Conservation (phyloP, 2,329 filamentous ascomycete genomes). For the Fusarium nygamai region DNA sequence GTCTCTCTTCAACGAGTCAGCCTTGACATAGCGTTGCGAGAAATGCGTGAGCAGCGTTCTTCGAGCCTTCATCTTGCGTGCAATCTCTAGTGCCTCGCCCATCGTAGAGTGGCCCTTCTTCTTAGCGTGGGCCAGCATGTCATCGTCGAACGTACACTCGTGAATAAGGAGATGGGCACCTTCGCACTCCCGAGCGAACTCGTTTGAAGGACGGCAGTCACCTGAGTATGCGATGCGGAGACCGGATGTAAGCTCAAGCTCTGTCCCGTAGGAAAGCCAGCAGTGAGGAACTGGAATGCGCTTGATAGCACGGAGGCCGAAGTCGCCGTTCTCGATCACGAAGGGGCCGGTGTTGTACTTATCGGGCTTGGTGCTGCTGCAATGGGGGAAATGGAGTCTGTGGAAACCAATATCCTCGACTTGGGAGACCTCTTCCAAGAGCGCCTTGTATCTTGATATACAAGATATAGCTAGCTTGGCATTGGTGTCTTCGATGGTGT, state of each 20-base stretch:
- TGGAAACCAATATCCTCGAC: slow-evolving; percentile 81
- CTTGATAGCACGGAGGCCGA: slow-evolving; percentile 74
- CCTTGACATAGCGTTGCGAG: slow-evolving; percentile 89
- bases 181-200: slow-evolving; percentile 76
- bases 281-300: slow-evolving; percentile 81
- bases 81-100: slow-evolving; percentile 83
- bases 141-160: slow-evolving; percentile 95
- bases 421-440: slow-evolving; percentile 81
- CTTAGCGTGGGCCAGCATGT: slow-evolving; percentile 77
- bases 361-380: slow-evolving; percentile 21
- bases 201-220: slow-evolving; percentile 82
- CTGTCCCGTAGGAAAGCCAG: slow-evolving; percentile 77
- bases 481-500: slow-evolving; percentile 51
- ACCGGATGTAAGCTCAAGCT: slow-evolving; percentile 79
- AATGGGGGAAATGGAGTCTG: slow-evolving; percentile 54
- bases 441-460: slow-evolving; percentile 75
- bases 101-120: slow-evolving; percentile 94
- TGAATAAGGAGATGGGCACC: slow-evolving; percentile 88
- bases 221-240: slow-evolving; percentile 94
- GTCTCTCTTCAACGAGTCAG: slow-evolving; percentile 44
- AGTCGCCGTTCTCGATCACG: slow-evolving; percentile 56
- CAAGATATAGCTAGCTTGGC: slow-evolving; percentile 73
- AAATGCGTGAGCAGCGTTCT: slow-evolving; percentile 92
- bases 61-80: slow-evolving; percentile 79
- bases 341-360: slow-evolving; percentile 47